Conservation (phyloP, 2,329 filamentous ascomycete genomes). For the Emericellopsis cladophorae region DNA sequence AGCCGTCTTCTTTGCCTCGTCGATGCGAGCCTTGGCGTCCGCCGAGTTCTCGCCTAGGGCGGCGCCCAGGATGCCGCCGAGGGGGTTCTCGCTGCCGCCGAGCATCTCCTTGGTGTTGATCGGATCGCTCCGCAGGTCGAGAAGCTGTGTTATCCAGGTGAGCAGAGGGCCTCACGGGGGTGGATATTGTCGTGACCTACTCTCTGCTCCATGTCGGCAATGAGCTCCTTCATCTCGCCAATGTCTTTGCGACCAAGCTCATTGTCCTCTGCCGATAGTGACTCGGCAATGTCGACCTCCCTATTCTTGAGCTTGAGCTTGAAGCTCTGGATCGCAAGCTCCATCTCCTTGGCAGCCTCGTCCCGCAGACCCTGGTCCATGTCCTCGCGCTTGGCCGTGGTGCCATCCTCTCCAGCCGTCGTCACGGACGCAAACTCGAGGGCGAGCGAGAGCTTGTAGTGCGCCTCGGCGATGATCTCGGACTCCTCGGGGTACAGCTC, state of each 20-base stretch:
- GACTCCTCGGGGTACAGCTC: constrained; percentile 70
- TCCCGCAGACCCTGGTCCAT: constrained; percentile 59
- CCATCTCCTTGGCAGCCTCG: constrained; percentile 59
- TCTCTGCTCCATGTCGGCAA: constrained; percentile 66
- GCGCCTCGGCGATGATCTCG: constrained; percentile 80
- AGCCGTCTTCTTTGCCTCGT: constrained; percentile 61
- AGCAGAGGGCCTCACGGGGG: neutral
- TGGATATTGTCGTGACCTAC: constrained; percentile 26
- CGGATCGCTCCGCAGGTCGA: constrained; percentile 51
- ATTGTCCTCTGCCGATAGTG: constrained; percentile 53
- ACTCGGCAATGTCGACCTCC: constrained; percentile 50
- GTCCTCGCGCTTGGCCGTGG: constrained; percentile 29
- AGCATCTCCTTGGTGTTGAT: constrained; percentile 26
- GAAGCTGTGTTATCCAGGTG: constrained; percentile 32
- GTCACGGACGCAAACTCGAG: constrained; percentile 85
- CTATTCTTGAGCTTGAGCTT: constrained; percentile 58
- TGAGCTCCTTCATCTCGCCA: constrained; percentile 62
- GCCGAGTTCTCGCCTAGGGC: constrained; percentile 45
- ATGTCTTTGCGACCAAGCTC: constrained; percentile 51
- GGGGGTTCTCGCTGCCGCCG: constrained; percentile 25
- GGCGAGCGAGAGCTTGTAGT: constrained; percentile 91
- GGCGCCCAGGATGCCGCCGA: constrained; percentile 50
- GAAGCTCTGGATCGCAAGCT: constrained; percentile 61
- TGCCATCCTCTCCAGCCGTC: constrained; percentile 33
- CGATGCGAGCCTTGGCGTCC: constrained; percentile 49